Base-by-base conservation (phyloP, 352 stramenopile species). In the Phytophthora tentaculata region DNA sequence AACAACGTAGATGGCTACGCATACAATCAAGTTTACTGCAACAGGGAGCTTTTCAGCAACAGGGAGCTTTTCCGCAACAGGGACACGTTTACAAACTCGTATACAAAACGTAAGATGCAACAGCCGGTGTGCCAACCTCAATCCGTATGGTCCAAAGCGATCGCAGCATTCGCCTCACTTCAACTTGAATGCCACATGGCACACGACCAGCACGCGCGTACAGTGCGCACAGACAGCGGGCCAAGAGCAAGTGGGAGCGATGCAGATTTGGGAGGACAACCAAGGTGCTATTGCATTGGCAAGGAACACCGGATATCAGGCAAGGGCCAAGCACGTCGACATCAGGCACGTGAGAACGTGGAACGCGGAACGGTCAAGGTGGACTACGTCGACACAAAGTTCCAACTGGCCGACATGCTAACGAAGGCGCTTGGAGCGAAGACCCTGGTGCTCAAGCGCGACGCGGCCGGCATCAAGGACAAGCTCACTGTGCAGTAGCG, bases 191-290 rank as follows among this genome's bases (percentile, higher is more conserved):
- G n/a, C n/a, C n/a, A n/a, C n/a, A n/a, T n/a, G n/a, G n/a, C n/a
- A n/a, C n/a, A n/a, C n/a, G n/a, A n/a, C n/a, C n/a, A n/a, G n/a
- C n/a, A n/a, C n/a, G n/a, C n/a, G n/a, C n/a, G n/a, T n/a, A n/a
- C n/a, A n/a, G n/a, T n/a, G n/a, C n/a, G n/a, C n/a, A n/a, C n/a
- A n/a, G n/a, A n/a, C n/a, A n/a, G n/a, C n/a, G n/a, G n/a, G 49
- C 13, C 48, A 55, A 7, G 48, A 41, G 24, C 14, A 55, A 50
- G 44, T 50, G 44, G 44, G 44, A 50, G 44, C 44, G 7, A 26
- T 19, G 6, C 16, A 16, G 14, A 23, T 53, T 1, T 53, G 47
- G 29, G 32, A 57, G 14, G 51, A 48, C 32, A 57, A 57, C 1
- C 51, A 57, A 57, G 29, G 51, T 8, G 51, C 20, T 8, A 47